Evolutionary conservation across 805 yeast species (phyloP), one percentile per base, ranked within the genome.

Genomic region (Kodamaea kaohsiungensis): DNA sequence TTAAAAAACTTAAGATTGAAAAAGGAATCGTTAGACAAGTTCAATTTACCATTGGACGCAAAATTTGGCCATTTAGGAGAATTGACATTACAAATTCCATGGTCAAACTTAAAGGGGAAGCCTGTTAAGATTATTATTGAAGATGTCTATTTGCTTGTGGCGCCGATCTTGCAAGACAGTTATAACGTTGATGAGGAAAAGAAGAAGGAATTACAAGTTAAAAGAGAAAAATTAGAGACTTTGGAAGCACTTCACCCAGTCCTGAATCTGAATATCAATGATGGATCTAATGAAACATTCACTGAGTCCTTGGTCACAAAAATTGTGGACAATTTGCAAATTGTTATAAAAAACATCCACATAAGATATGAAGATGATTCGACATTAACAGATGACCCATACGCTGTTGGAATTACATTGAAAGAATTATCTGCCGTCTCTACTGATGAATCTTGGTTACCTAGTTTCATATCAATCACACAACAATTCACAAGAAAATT

Each of bases 51-150:
- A 1, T 72, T 95, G 38, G 89, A 92, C 67, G 93, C 96, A 12
- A 82, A 83, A 57, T 88, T 88, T 65, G 99, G 99, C 42, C 91
- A 89, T 65, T 69, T 95, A 54, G 99, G 98, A 1, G 89, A 88
- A 60, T 77, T 95, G 58, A 88, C 96, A 0, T 73, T 95, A 52
- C 97, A 89, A 65, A 93, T 95, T 39, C 99, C 99, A 0, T 96
- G 98, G 98, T 87, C 98, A 1, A 95, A 91, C 65, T 75, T 96
- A 59, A 92, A 92, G 65, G 86, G 89, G 17, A 89, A 92, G 64
- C 98, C 99, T 0, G 98, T 93, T 7, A 90, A 89, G 66, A 82
- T 95, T 12, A 75, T 83, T 10, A 87, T 95, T 55, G 93, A 95
- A 61, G 95, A 95, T 66, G 93, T 91, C 10, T 91, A 87, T 62